A percentile compares a stretch with the other conserved stretches of the same genome.
Conservation (phyloP, 192 early-diverging fungal species). For the Anaeromyces robustus region DNA sequence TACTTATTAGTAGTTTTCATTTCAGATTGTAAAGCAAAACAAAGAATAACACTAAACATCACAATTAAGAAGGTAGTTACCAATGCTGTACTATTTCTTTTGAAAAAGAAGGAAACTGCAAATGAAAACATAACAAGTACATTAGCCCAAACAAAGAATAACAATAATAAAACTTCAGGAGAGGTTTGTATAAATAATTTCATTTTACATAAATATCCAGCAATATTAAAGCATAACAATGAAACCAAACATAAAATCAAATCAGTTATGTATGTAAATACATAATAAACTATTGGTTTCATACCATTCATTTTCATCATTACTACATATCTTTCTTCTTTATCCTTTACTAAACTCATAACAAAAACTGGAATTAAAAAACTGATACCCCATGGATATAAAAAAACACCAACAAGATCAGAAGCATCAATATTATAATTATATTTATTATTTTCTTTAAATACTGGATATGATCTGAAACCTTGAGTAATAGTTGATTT, state of each 20-base stretch:
- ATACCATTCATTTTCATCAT: conserved; percentile 68
- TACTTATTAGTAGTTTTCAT: too few species aligned
- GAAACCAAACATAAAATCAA: conserved; percentile 39
- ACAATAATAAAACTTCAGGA: conserved; percentile 14
- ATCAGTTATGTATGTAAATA: conserved; percentile 46
- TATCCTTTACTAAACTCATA: conserved; percentile 51
- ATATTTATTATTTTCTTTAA: background rate
- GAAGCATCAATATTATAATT: conserved; percentile 20
- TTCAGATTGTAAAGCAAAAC: too few species aligned
- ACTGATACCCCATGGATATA: conserved; percentile 57
- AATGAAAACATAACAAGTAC: background rate
- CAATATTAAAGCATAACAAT: conserved; percentile 36
- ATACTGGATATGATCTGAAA: conserved; percentile 33
- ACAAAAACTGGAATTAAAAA: conserved; percentile 53
- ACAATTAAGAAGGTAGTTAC: background rate
- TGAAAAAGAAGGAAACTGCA: background rate
- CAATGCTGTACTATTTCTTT: background rate
- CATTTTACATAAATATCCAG: conserved; percentile 34
- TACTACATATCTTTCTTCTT: conserved; percentile 47
- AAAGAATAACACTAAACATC: too few species aligned
- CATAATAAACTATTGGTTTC: conserved; percentile 37
- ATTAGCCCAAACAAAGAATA: background rate
- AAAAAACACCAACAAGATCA: conserved; percentile 33
- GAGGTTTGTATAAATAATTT: conserved; percentile 44
- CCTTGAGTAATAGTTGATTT: conserved; percentile 42